A percentile compares a stretch with the other conserved stretches of the same genome.
Conservation (phyloP, 169 alveolate genomes). For the Cryptosporidium andersoni region DNA sequence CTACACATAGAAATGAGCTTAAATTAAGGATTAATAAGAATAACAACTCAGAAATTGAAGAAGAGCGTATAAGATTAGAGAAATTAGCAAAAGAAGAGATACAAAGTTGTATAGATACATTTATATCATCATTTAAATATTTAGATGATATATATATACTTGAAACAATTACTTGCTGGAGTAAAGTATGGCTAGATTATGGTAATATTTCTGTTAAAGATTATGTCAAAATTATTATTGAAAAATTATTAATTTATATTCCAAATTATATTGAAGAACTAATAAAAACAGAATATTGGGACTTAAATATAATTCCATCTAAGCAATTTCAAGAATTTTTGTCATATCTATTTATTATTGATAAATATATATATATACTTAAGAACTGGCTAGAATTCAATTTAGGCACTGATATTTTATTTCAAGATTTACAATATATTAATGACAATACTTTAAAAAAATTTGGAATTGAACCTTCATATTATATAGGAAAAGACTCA, state of each 20-base stretch:
- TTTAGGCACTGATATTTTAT: slow-evolving; percentile 15
- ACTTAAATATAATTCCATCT: slow-evolving; percentile 42
- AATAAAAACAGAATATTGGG: slow-evolving; percentile 58
- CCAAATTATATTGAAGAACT: slow-evolving; percentile 44
- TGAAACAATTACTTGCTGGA: slow-evolving; percentile 57
- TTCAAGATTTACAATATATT: slow-evolving; percentile 16
- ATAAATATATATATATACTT: slow-evolving; percentile 42
- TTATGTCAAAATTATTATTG: slow-evolving; percentile 27
- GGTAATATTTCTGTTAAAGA: slow-evolving; percentile 29
- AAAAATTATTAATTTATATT: slow-evolving; percentile 23
- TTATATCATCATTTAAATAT: slow-evolving; percentile 14
- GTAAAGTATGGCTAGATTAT: slow-evolving; percentile 38
- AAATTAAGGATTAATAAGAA: slow-evolving; percentile 28
- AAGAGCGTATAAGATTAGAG: slow-evolving; percentile 56
- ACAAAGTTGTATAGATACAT: slow-evolving; percentile 61
- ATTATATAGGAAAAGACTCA: too few relatives aligned
- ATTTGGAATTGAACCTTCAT: too few relatives aligned
- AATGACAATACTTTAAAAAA: not conserved
- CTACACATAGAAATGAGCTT: slow-evolving; percentile 48
- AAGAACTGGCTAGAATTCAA: slow-evolving; percentile 58
- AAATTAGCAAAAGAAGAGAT: slow-evolving; percentile 60
- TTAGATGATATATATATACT: slow-evolving; percentile 16
- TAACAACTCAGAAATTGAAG: not conserved
- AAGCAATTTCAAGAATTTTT: slow-evolving; percentile 35
- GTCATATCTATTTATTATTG: slow-evolving; percentile 18